Base-by-base conservation (phyloP, 305 asterid genomes). In the Caryopteris hybrid region DNA sequence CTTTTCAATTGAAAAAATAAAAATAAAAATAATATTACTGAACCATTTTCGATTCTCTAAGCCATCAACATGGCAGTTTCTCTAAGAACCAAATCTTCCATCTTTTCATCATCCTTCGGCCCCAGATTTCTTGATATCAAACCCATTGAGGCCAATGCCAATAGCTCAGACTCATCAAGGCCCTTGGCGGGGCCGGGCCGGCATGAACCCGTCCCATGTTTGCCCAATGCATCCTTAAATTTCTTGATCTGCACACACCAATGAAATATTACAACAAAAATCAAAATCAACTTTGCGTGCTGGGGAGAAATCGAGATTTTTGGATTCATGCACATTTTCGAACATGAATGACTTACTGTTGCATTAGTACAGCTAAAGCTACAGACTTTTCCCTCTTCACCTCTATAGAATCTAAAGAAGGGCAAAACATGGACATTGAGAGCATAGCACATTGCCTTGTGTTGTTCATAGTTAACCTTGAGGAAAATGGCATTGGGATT, bases 341-440 rank as follows among this genome's bases (percentile, higher is more conserved):
- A n/a, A n/a, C n/a, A n/a, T n/a, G n/a, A 31, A 18, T 25, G n/a
- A 43, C 95, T 77, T 64, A 92, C 98, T 0, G 97, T 92, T 54
- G 98, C 96, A 70, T 81, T 89, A 8, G 98, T 89, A 53, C 98
- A 92, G 86, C 98, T 92, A 66, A 92, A 89, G 79, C 95, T 92
- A 62, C 95, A 81, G 2, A 80, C 52, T 48, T 71, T 83, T 43
- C 97, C 98, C 56, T 79, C 82, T 14, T 80, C 80, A 29, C 98
- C 98, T 51, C 85, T 79, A 17, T 89, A 88, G 72, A 92, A 88
- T 73, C 92, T 79, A 56, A 89, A 89, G 78, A 88, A 92, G 12
- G 98, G 98, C 34, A 92, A 53, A 0, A 92, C 95, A 75, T 79
- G 89, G n/a, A 92, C 74, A 41, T 80, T 77, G 61, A 92, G 91